These are phyloP conservation scores for Zizania latifolia DNA, from an alignment of 176 grass and related monocot genomes.

Conservation along the genomic window DNA sequence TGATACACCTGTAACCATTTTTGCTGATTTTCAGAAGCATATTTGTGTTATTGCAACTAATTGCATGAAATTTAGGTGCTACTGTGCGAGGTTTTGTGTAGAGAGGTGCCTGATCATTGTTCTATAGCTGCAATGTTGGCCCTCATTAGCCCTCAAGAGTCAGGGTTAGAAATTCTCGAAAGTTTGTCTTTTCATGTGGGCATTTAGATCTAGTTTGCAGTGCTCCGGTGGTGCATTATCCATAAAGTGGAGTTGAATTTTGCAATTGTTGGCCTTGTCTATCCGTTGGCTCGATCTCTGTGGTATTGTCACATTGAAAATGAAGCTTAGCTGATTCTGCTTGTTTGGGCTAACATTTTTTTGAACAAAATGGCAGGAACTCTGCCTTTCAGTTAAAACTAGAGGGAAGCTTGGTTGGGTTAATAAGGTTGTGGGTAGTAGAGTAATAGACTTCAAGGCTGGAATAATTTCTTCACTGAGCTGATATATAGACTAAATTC, in stretches of 20 bases:
- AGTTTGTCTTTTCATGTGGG: background rate
- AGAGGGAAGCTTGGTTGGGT: too few relatives aligned
- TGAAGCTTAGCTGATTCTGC: background rate
- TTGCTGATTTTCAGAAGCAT: background rate
- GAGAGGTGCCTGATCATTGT: background rate
- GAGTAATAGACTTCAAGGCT: background rate
- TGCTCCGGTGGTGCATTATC: background rate
- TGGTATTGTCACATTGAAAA: background rate
- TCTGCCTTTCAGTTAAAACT: too few relatives aligned
- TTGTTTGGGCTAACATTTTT: background rate
- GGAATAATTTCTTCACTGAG: background rate
- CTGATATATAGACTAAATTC: conserved; percentile 2
- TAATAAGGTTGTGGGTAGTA: background rate
- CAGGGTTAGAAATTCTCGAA: background rate
- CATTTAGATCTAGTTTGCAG: background rate
- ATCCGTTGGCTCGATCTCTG: background rate
- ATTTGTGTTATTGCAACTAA: background rate
- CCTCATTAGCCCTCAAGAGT: background rate
- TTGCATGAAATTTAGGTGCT: background rate
- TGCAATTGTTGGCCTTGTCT: background rate
- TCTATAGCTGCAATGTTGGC: background rate
- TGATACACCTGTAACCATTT: background rate
- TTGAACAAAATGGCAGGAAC: too few relatives aligned
- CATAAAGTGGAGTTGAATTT: background rate
- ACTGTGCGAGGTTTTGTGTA: background rate